These are phyloP conservation scores for Nigrograna mackinnonii DNA, from an alignment of 2,329 filamentous ascomycete genomes.

Conservation along the genomic window DNA sequence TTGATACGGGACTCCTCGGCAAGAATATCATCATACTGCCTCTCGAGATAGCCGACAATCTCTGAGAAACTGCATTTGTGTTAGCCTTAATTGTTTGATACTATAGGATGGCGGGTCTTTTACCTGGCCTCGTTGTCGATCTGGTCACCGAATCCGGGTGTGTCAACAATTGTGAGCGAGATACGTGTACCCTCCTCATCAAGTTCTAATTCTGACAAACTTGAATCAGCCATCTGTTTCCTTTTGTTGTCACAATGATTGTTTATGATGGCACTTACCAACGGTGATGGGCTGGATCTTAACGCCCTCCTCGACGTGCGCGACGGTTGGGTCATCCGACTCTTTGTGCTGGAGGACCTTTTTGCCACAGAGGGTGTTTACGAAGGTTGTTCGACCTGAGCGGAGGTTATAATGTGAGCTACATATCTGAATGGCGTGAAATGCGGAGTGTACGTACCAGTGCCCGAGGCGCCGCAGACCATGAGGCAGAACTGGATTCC, in stretches of 20 bases:
- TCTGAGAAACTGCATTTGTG: constrained; percentile 77
- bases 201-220: constrained; percentile 76
- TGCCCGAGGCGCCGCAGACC: constrained; percentile 98
- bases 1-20: constrained; percentile 99
- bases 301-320: constrained; percentile 93
- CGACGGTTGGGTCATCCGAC: constrained; percentile 83
- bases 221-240: constrained; percentile 25
- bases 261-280: constrained; percentile 60
- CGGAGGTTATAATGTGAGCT: constrained; percentile 8
- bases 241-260: background rate
- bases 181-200: constrained; percentile 99
- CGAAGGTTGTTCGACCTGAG: constrained; percentile 93
- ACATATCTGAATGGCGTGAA: constrained; percentile 2
- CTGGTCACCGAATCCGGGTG: constrained; percentile 96
- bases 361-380: constrained; percentile 98
- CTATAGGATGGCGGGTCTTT: constrained; percentile 23
- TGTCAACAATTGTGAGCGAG: constrained; percentile 97
- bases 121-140: constrained; percentile 99
- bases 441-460: constrained; percentile 65
- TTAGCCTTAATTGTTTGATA: constrained; percentile 17
- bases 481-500: constrained; percentile 99
- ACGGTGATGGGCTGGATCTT: constrained; percentile 99
- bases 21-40: constrained; percentile 99
- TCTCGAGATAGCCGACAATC: constrained; percentile 97
- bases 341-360: constrained; percentile 90